These are phyloP conservation scores for Pseudoneurospora amorphoporcata DNA, from an alignment of 495 filamentous ascomycete genomes.

Conservation along the genomic window DNA sequence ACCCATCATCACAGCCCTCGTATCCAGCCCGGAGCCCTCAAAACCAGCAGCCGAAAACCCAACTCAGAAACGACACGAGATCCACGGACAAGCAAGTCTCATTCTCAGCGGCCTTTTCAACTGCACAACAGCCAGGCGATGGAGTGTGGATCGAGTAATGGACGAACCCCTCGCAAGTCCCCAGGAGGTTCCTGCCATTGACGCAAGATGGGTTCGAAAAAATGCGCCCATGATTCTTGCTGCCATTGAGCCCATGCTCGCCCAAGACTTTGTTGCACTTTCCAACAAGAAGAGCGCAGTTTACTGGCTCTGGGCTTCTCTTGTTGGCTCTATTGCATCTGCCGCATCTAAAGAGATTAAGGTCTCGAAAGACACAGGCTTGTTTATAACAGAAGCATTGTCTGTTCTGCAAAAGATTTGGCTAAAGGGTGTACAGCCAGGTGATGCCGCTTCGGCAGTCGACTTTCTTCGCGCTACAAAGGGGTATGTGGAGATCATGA, in stretches of 20 bases:
- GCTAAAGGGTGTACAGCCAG: constrained; percentile 26
- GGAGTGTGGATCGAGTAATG: constrained; percentile 62
- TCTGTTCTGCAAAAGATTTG: constrained; percentile 59
- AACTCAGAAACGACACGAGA: constrained; percentile 11
- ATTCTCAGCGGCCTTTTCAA: constrained; percentile 63
- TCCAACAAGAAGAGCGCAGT: constrained; percentile 35
- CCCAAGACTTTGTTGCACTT: constrained; percentile 42
- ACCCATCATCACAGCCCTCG: constrained; percentile 32
- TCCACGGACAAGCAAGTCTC: constrained; percentile 42
- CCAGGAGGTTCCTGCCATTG: constrained; percentile 67
- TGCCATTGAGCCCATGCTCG: constrained; percentile 54
- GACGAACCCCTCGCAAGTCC: constrained; percentile 45
- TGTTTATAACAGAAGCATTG: constrained; percentile 63
- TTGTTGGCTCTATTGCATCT: constrained; percentile 58
- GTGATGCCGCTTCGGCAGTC: constrained; percentile 10
- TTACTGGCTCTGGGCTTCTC: constrained; percentile 54
- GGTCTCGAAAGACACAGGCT: constrained; percentile 69
- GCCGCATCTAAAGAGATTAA: constrained; percentile 87
- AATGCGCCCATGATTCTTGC: constrained; percentile 50
- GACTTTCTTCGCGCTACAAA: constrained; percentile 53
- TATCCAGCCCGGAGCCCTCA: constrained; percentile 1
- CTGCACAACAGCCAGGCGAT: constrained; percentile 51
- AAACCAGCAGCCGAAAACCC: background rate
- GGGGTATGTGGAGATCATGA: constrained; percentile 49
- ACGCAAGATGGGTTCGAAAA: constrained; percentile 80